A percentile compares a stretch with the other conserved stretches of the same genome.
phyloP scores from a whole-genome alignment of 164 flowering plant species.

The Macadamia tetraphylla region DNA sequence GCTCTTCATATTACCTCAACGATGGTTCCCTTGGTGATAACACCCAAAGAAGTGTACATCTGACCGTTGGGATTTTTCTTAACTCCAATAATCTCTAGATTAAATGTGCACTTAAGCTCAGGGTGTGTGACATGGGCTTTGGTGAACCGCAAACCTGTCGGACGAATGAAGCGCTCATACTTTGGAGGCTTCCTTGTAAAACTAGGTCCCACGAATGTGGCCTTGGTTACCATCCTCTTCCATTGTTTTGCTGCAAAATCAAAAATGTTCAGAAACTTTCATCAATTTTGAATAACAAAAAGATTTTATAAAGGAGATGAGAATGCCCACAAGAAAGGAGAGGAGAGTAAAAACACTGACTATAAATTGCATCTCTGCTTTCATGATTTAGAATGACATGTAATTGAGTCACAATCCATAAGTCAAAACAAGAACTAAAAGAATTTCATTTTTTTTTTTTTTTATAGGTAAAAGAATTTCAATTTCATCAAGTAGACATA shows the following conservation, averaged over 20 bases:
- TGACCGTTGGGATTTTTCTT: constrained; percentile 97
- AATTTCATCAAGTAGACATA: too few species aligned
- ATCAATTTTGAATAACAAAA: too few species aligned
- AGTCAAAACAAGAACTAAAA: too few species aligned
- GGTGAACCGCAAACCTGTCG: constrained; percentile 75
- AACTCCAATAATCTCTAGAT: constrained; percentile 89
- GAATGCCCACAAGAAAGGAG: neutral
- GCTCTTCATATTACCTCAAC: constrained; percentile 58
- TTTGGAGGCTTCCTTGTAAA: constrained; percentile 98
- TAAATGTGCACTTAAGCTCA: constrained; percentile 91
- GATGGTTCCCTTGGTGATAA: constrained; percentile 87
- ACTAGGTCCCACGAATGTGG: constrained; percentile 85
- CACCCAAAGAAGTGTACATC: constrained; percentile 96
- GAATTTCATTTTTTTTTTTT: neutral
- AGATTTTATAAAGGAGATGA: too few species aligned
- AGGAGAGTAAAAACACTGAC: too few species aligned
- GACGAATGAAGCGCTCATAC: constrained; percentile 95
- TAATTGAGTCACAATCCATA: neutral
- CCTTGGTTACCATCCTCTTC: constrained; percentile 98
- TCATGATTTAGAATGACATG: too few species aligned
- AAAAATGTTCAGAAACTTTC: too few species aligned
- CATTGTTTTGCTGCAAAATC: constrained; percentile 82
- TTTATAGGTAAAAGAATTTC: neutral
- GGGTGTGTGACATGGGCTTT: constrained; percentile 99
- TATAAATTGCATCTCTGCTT: too few species aligned